Percentiles rank a stretch among this genome's conserved stretches.
Evolutionary conservation across 148 eudicot genomes (phyloP).

Genomic region (Silene latifolia): DNA sequence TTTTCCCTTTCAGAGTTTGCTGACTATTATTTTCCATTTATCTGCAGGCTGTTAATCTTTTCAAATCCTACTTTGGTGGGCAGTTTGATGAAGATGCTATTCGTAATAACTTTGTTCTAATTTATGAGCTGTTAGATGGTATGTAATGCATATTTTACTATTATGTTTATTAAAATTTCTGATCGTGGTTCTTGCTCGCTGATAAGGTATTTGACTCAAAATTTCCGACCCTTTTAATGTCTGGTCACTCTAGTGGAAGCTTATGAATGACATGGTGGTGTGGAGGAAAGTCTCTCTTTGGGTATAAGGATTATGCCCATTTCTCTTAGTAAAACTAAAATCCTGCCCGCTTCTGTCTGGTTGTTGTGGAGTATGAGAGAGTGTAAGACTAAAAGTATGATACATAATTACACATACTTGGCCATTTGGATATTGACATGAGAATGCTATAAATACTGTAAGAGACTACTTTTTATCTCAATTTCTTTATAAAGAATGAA

Average conservation of each 20-base stretch:
- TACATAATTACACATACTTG: too few relatives aligned
- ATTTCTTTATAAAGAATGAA: too few relatives aligned
- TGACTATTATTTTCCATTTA: conserved; percentile 15
- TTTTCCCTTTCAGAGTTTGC: background rate
- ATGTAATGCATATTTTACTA: conserved; percentile 29
- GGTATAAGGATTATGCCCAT: background rate
- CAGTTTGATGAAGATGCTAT: conserved; percentile 99
- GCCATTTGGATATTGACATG: background rate
- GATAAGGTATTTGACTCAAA: background rate
- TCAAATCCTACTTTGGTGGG: conserved; percentile 97
- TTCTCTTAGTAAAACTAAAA: too few relatives aligned
- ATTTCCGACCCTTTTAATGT: background rate
- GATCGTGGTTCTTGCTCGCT: background rate
- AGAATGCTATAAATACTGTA: background rate
- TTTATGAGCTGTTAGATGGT: conserved; percentile 96
- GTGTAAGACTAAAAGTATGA: background rate
- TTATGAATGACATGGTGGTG: background rate
- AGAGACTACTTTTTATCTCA: background rate
- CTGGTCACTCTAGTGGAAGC: background rate
- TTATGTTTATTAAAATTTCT: conserved; percentile 4
- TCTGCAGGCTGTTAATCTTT: conserved; percentile 89
- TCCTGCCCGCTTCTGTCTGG: background rate
- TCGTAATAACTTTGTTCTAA: conserved; percentile 93
- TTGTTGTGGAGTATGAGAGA: background rate
- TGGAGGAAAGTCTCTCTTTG: background rate